A percentile compares a stretch with the other conserved stretches of the same genome.
Conservation (phyloP, 176 grass and related monocot genomes). For the Eremochloa ophiuroides region DNA sequence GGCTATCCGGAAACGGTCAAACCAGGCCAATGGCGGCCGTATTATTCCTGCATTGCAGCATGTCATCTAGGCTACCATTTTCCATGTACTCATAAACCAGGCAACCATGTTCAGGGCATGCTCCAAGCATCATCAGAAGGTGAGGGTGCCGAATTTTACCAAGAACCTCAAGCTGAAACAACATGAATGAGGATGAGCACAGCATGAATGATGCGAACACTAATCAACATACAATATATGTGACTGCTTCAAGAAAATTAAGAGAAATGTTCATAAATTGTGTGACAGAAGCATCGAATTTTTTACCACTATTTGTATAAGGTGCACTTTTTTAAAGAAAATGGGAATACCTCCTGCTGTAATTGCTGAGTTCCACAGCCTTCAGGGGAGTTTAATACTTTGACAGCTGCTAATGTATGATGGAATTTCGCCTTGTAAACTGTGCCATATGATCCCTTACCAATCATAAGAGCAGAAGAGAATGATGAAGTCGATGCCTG, state of each 20-base stretch:
- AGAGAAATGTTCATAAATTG: neutral
- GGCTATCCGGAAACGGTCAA: constrained; percentile 58
- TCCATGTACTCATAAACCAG: constrained; percentile 68
- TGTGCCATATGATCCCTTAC: constrained; percentile 73
- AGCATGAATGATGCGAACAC: neutral
- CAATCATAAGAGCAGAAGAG: constrained; percentile 57
- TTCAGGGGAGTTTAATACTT: constrained; percentile 72
- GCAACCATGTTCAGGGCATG: constrained; percentile 78
- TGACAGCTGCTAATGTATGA: constrained; percentile 74
- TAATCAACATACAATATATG: neutral
- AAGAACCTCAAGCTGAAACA: constrained; percentile 75
- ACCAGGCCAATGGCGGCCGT: constrained; percentile 57
- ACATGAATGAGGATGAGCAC: constrained; percentile 1
- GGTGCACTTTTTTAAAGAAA: neutral
- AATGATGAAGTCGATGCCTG: constrained; percentile 64
- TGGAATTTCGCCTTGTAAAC: constrained; percentile 85
- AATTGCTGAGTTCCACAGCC: constrained; percentile 62
- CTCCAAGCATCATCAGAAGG: constrained; percentile 77
- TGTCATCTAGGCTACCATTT: constrained; percentile 83
- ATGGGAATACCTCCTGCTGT: constrained; percentile 70
- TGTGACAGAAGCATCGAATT: neutral
- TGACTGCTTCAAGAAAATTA: neutral
- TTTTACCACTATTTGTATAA: neutral
- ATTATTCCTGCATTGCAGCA: constrained; percentile 55
- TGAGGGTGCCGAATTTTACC: constrained; percentile 82